Evolutionary conservation across 2,329 filamentous ascomycete species (phyloP).

Genomic region (Aspergillus caelatus): DNA sequence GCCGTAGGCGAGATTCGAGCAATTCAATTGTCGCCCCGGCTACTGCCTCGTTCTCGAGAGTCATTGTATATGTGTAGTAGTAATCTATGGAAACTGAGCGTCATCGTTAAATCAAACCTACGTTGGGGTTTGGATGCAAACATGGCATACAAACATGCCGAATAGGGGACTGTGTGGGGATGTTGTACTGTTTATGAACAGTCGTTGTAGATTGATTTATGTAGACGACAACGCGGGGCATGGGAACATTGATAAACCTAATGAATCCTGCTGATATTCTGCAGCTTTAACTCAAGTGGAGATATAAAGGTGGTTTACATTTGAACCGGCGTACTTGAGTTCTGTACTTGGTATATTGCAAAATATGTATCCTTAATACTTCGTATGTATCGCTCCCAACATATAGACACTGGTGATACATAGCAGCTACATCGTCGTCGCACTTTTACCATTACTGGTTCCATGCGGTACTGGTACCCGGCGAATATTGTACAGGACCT

Average conservation of each 20-base stretch:
- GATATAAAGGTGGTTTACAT: background rate
- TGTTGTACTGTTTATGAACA: background rate
- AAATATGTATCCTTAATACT: background rate
- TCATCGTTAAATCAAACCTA: background rate
- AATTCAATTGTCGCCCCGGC: constrained; percentile 46
- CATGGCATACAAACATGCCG: constrained; percentile 18
- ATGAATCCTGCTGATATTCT: background rate
- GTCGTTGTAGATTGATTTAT: background rate
- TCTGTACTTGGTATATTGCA: background rate
- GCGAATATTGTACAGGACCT: constrained; percentile 12
- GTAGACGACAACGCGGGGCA: background rate
- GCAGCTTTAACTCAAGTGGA: background rate
- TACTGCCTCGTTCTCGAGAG: constrained; percentile 37
- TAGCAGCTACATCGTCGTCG: background rate
- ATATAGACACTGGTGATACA: background rate
- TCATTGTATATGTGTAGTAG: constrained; percentile 25
- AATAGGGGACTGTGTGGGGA: background rate
- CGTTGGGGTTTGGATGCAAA: constrained; percentile 14
- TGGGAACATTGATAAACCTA: background rate
- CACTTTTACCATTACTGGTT: background rate
- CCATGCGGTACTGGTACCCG: constrained; percentile 7
- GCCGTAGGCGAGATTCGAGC: constrained; percentile 47
- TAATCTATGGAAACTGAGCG: background rate
- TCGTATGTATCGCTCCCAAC: background rate
- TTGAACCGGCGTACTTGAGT: background rate